Base-by-base conservation (phyloP, 1,284 basidiomycete species). In the Pascua guehoae region DNA sequence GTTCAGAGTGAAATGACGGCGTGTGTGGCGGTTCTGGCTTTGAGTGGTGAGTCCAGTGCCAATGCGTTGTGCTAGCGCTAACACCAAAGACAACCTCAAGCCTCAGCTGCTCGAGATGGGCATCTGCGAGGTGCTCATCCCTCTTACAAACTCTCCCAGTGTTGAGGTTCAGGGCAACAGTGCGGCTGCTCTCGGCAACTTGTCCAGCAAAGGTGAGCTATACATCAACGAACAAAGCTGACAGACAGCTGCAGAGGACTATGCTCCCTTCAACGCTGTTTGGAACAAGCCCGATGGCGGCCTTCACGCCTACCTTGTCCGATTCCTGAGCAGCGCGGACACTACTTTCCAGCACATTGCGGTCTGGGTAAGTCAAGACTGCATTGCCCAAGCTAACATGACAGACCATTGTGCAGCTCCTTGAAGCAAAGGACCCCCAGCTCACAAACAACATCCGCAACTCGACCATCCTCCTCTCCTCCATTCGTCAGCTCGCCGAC, bases 301-400 rank as follows among this genome's bases (percentile, higher is more conserved):
- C 42, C 87, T 99, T 81, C 94, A 98, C 74, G 86, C 86, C 61
- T 99, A 99, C 77, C 82, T 99, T 45, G 88, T 92, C 70, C 86
- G 91, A 48, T 98, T 99, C 86, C 79, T 99, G 64, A 91, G 88
- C 54, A 92, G 88, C 69, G 81, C 89, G 15, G 96, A 99, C 74
- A 89, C 91, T n/a, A 99, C 96, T 0, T 99, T 99, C 87, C 95
- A 98, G 78, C 96, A 99, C 75, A 99, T 98, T 67, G 96, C 96
- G 37, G 94, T 98, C 44, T 97, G 93, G 93, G 73, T 76, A 49
- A 64, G 73, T 65, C 24, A 32, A 32, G 24, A 7, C 24, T 32
- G 24, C 24, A 32, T 32, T 18, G 4, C 1, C 15, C 47, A 38
- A n/a, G 44, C 57, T 56, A 16, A 59, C 46, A 15, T 40, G 17